Conservation (phyloP, 148 eudicot species). For the Rhododendron williamsianum region DNA sequence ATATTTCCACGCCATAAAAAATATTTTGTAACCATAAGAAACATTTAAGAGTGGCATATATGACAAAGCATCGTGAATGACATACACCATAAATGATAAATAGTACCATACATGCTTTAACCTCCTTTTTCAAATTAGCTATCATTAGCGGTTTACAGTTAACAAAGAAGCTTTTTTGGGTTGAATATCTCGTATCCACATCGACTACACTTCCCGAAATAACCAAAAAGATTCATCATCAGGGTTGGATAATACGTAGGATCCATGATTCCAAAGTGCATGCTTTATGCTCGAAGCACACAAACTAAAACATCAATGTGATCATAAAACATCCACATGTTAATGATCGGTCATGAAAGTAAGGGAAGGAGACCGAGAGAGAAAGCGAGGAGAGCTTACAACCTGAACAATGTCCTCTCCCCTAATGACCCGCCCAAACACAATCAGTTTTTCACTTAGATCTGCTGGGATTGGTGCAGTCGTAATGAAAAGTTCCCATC, state of each 20-base stretch:
- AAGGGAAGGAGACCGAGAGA: neutral
- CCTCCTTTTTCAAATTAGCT: neutral
- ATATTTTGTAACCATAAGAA: neutral
- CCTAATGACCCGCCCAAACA: slow-evolving; percentile 79
- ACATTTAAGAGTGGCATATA: neutral
- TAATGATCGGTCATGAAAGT: neutral
- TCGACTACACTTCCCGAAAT: neutral
- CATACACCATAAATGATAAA: neutral
- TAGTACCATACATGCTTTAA: neutral
- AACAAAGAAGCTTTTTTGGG: neutral
- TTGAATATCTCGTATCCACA: neutral
- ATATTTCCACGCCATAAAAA: neutral
- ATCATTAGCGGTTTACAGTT: neutral
- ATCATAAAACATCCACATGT: neutral
- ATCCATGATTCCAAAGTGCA: neutral
- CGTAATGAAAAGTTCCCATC: slow-evolving; percentile 75
- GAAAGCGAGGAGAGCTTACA: neutral
- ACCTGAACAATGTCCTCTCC: slow-evolving; percentile 99
- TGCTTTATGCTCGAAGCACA: neutral
- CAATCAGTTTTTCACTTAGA: slow-evolving; percentile 74
- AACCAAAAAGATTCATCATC: neutral
- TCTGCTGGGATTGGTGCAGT: slow-evolving; percentile 94
- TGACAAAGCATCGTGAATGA: neutral
- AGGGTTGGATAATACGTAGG: neutral
- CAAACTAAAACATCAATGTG: neutral